Evolutionary conservation across 345 rosid species (phyloP).

Genomic region (Brassica juncea): DNA sequence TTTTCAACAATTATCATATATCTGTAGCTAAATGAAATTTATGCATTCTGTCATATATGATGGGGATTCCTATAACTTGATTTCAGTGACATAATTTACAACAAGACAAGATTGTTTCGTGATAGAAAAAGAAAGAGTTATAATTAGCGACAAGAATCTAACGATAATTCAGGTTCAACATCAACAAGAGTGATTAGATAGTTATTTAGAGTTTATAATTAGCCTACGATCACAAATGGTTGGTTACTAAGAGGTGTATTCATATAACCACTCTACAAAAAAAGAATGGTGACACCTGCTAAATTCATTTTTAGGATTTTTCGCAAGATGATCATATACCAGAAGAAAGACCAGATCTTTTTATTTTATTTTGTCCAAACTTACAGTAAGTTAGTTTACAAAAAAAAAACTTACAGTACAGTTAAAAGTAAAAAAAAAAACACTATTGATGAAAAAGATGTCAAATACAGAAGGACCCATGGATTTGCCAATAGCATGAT

Average conservation of each 20-base stretch:
- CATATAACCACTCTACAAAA: conserved; percentile 6
- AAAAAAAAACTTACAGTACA: background rate
- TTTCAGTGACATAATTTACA: background rate
- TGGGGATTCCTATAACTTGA: background rate
- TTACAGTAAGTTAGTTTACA: background rate
- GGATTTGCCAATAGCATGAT: conserved; percentile 28
- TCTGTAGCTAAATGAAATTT: background rate
- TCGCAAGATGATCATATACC: background rate
- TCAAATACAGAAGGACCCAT: conserved; percentile 18
- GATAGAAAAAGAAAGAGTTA: background rate
- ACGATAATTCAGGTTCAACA: background rate
- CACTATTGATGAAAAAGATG: conserved; percentile 16
- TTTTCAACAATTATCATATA: background rate
- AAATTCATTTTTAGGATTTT: background rate
- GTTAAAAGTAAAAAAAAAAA: background rate
- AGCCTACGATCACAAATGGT: conserved; percentile 13
- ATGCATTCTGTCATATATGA: conserved; percentile 5
- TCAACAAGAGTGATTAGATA: background rate
- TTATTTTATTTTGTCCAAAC: background rate
- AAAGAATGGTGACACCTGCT: conserved; percentile 3
- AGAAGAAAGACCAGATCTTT: background rate
- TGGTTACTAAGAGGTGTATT: conserved; percentile 21
- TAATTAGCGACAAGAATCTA: background rate
- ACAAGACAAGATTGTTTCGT: background rate
- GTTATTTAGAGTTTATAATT: conserved; percentile 6